phyloP scores from a whole-genome alignment of 164 flowering plant species.

The Vitis rotundifolia region DNA sequence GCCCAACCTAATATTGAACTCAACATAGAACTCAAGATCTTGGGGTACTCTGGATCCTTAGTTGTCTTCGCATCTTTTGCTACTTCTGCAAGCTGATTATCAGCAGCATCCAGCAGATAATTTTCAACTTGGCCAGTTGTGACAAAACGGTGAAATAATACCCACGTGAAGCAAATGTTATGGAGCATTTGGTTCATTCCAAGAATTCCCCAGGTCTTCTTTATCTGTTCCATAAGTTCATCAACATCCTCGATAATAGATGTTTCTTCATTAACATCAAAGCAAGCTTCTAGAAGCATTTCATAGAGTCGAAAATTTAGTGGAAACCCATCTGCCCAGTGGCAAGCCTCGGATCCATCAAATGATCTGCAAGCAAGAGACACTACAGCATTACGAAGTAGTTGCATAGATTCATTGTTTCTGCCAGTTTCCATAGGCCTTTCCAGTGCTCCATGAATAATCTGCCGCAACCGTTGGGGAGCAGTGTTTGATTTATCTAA shows the following conservation, averaged over 20 bases:
- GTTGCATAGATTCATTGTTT: constrained; percentile 73
- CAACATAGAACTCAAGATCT: constrained; percentile 68
- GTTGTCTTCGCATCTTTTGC: constrained; percentile 75
- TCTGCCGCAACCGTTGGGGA: constrained; percentile 59
- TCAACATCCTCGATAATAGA: constrained; percentile 81
- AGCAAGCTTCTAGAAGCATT: constrained; percentile 79
- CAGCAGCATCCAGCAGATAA: constrained; percentile 71
- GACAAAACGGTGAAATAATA: constrained; percentile 70
- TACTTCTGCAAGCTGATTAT: constrained; percentile 67
- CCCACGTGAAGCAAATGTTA: constrained; percentile 88
- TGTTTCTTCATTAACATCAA: constrained; percentile 69
- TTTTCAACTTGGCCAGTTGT: constrained; percentile 68
- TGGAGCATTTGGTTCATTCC: constrained; percentile 80
- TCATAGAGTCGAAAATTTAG: constrained; percentile 74
- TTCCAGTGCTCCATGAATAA: constrained; percentile 57
- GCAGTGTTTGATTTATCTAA: constrained; percentile 48
- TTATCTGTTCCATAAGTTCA: constrained; percentile 79
- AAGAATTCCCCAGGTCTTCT: constrained; percentile 90
- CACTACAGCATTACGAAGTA: constrained; percentile 62
- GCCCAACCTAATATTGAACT: constrained; percentile 78
- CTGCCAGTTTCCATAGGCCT: constrained; percentile 82
- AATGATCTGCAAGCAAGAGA: constrained; percentile 73
- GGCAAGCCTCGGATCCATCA: constrained; percentile 74
- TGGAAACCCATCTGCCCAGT: constrained; percentile 97
- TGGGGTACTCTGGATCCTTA: constrained; percentile 62